Evolutionary conservation across 208 protist genomes (phyloP), one percentile per base, ranked within the genome.

Genomic region (Trypanosoma melophagium): DNA sequence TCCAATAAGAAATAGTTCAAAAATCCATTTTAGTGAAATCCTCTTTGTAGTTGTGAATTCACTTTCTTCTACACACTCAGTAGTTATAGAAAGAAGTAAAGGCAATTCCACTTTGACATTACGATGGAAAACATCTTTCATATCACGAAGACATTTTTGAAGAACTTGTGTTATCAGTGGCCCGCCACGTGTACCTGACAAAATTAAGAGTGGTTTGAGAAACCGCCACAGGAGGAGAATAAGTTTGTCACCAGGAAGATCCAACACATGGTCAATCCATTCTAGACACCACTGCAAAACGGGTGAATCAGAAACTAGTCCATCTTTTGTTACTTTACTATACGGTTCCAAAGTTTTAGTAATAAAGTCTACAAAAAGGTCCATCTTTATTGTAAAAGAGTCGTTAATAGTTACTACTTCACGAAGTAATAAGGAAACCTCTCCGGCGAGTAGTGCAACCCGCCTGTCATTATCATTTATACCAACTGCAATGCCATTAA

Each of bases 401-500:
- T 76, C 77, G 38, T 69, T 82, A 13, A 69, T 77, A 38, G 70
- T 79, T 10, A 91, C 51, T 3, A 79, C 42, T 65, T 90, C 84
- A 19, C 82, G 81, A 68, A 89, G 25, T 8, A 76, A 67, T 9
- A 62, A 79, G 10, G 87, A 90, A 54, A 88, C 77, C 54, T 93
- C 87, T 49, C 82, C 76, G 0, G 80, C 87, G 9, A 91, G 53
- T 12, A 82, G 16, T 10, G 69, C 69, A 21, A 89, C 78, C 16
- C 77, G 76, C 44, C 68, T 77, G 74, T 94, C 87, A 4, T 75
- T 50, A 60, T 94, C 87, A 21, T 71, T 80, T 21, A 91, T 77
- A 17, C 77, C 80, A 47, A 63, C 72, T 25, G 78, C 74, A 42
- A 91, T 63, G 3, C 80, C 82, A 10, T 54, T 59, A 60, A 94